Evolutionary conservation across 148 eudicot species (phyloP), one percentile per base, ranked within the genome.

Genomic region (Chenopodium berlandieri): DNA sequence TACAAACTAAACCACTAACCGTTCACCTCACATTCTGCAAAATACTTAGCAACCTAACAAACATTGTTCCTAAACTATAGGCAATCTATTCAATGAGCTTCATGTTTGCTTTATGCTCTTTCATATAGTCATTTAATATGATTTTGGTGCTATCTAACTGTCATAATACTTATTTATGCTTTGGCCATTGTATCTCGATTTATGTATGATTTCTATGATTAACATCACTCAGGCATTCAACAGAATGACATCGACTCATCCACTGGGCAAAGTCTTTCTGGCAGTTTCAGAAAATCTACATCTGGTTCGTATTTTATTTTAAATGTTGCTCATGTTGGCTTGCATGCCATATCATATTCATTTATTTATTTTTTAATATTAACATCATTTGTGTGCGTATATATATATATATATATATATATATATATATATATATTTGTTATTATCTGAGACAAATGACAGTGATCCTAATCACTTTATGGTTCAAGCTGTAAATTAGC

Each of bases 221-320:
- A 76, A 85, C 83, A 83, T 89, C 76, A 76, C 73, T 85, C 88
- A 91, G 93, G 91, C 81, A 85, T 81, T 85, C 88, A 81, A 79
- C 89, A 85, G 85, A 84, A 85, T 88, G 91, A 89, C 81, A 58
- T 85, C 77, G 86, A 84, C 77, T 89, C 91, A 62, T 82, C 88
- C 34, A 72, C 81, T 37, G 90, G 87, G 76, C 88, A 78, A 80
- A 91, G 91, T 85, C 76, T 88, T 77, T 88, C 90, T 79, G 87
- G 83, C 73, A 91, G 93, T 85, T 88, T 91, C 86, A 86, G 91
- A 86, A 88, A 88, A 83, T 79, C 85, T 70, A 79, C 85, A 85
- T 83, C 90, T 83, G 91, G 91, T 91, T 84, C 56, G 89, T 87
- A 75, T 80, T 27, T 27, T 31, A 25, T 67, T 62, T 37, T 76